Evolutionary conservation across 2,329 filamentous ascomycete genomes (phyloP), one percentile per base, ranked within the genome.

Genomic region (Paecilomyces niveus): DNA sequence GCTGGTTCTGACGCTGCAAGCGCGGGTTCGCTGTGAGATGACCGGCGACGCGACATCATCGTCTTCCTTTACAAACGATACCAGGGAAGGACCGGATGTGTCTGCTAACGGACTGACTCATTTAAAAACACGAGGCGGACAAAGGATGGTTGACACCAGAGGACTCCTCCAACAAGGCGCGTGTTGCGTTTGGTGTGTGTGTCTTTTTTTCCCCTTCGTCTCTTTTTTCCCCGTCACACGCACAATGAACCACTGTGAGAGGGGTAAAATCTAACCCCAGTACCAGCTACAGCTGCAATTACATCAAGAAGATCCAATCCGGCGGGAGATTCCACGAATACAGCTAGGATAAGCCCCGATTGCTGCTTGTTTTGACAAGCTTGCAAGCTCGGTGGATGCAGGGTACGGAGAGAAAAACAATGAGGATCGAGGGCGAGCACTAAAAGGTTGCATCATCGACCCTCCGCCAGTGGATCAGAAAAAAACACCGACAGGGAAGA

Each of bases 1-100:
- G 71, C 65, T 58, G 68, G 58, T 45, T 45, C 39, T 53, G 69
- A 65, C 39, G 63, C 62, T 56, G 64, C 57, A 51, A 65, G 61
- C 58, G 66, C 53, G 58, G 66, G 62, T 64, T 74, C 72, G 63
- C 68, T 73, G 63, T 74, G 67, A 26, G 72, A 72, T 26, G 69
- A 66, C 65, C 71, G 67, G 54, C 71, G 72, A 64, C 70, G 71
- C 66, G 72, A 72, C 72, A 74, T 73, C 63, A 55, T 68, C 54
- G 56, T 60, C 59, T 50, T 56, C 39, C 18, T 26, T 10, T n/a
- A 57, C 54, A 50, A 22, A 49, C 29, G 22, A 52, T 13, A 52
- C 10, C 50, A 58, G 52, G 57, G 56, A 21, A 59, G 55, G 58
- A 57, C 57, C 60, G 52, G 56, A 51, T 55, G 57, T 58, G 55